A percentile compares a stretch with the other conserved stretches of the same genome.
phyloP scores from a whole-genome alignment of 2,329 filamentous ascomycete species.

The Pseudogymnoascus sp. region DNA sequence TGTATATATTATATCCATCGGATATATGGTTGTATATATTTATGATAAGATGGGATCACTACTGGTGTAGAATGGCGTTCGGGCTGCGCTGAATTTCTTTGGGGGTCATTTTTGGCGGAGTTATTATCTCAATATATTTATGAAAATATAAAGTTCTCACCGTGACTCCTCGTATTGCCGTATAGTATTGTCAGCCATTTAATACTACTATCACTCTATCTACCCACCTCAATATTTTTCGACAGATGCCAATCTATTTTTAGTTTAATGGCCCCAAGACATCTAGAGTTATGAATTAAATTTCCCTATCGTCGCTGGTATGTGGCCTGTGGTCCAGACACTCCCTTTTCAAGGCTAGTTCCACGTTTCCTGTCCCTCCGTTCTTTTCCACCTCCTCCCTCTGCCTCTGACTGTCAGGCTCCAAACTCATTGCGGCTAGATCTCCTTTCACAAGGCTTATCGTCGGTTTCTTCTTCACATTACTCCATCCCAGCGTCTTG shows the following conservation, averaged over 20 bases:
- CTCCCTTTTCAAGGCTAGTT: neutral
- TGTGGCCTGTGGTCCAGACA: neutral
- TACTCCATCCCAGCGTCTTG: neutral
- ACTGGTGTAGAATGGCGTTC: constrained; percentile 29
- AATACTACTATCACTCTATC: neutral
- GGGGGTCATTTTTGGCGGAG: constrained; percentile 12
- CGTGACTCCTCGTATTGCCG: neutral
- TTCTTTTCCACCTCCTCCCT: neutral
- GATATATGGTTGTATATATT: constrained; percentile 1
- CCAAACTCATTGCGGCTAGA: too few relatives aligned
- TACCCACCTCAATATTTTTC: neutral
- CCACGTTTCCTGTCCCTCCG: neutral
- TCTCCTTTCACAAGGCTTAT: neutral
- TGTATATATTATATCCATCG: neutral
- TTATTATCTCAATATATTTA: neutral
- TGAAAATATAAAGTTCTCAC: neutral
- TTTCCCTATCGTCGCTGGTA: too few relatives aligned
- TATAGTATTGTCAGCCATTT: neutral
- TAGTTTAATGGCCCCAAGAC: too few relatives aligned
- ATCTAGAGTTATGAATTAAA: too few relatives aligned
- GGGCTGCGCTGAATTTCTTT: constrained; percentile 19
- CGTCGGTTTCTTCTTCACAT: neutral
- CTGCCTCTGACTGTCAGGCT: neutral
- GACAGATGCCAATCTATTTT: too few relatives aligned
- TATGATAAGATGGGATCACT: constrained; percentile 22